Evolutionary conservation across 805 yeast species (phyloP).

Genomic region (Pichia deserticola): DNA sequence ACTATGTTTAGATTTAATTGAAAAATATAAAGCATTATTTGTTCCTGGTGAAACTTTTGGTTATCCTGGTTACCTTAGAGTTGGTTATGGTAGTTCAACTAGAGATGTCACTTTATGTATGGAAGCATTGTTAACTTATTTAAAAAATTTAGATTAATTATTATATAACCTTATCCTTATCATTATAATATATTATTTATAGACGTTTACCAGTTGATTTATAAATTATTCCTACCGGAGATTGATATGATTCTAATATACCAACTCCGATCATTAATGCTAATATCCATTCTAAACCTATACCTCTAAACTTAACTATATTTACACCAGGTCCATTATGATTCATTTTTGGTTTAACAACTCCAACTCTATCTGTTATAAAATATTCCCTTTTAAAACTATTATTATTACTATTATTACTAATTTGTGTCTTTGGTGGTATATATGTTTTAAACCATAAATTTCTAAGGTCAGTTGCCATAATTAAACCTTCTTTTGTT

Average conservation of each 20-base stretch:
- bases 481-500: slow-evolving; percentile 3
- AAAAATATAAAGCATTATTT: slow-evolving; percentile 28
- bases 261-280: slow-evolving; percentile 6
- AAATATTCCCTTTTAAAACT: slow-evolving; percentile 1
- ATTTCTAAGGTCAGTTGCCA: neutral
- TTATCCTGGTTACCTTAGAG: slow-evolving; percentile 35
- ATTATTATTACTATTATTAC: neutral
- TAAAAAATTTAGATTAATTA: slow-evolving; percentile 13
- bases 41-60: slow-evolving; percentile 47
- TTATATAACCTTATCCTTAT: too few species aligned
- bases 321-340: slow-evolving; percentile 4
- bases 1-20: slow-evolving; percentile 32
- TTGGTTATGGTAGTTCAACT: slow-evolving; percentile 42
- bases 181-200: slow-evolving; percentile 23
- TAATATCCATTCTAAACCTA: slow-evolving; percentile 7
- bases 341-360: neutral
- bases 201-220: slow-evolving; percentile 6
- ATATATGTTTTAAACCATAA: slow-evolving; percentile 4
- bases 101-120: neutral
- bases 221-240: slow-evolving; percentile 5
- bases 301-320: slow-evolving; percentile 6
- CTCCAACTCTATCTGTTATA: slow-evolving; percentile 5
- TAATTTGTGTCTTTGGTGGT: neutral
- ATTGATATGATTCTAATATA: neutral
- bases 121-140: slow-evolving; percentile 15